Percentiles rank a stretch among this genome's conserved stretches.
Conservation (phyloP, 2,329 filamentous ascomycete genomes). For the Alternaria sp. region DNA sequence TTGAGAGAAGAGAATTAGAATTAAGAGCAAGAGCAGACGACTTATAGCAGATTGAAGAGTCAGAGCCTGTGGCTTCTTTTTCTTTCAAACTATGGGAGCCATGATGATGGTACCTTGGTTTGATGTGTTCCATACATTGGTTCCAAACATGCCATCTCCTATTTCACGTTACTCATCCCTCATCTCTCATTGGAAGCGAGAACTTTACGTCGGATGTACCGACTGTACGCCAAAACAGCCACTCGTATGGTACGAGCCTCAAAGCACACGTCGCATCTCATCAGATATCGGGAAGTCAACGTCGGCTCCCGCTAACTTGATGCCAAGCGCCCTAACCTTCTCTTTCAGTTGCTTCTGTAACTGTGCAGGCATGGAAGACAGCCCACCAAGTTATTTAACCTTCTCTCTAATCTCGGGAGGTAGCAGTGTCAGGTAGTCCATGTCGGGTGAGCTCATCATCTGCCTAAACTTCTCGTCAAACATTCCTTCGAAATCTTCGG, state of each 20-base stretch:
- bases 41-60: not conserved
- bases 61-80: not conserved
- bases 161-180: not conserved
- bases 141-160: not conserved
- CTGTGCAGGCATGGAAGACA: not conserved
- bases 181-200: not conserved
- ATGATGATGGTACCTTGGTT: not conserved
- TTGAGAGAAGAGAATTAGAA: not conserved
- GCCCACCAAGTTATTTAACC: not conserved
- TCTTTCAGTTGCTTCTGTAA: not conserved
- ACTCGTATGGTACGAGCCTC: not conserved
- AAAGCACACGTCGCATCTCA: not conserved
- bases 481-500: not conserved
- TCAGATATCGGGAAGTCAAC: not conserved
- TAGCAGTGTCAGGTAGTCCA: not conserved
- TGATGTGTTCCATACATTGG: not conserved
- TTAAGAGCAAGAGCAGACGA: not conserved
- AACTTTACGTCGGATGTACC: not conserved
- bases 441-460: not conserved
- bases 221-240: not conserved
- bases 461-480: not conserved
- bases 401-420: not conserved
- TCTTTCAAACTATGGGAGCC: not conserved
- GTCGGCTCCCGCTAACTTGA: not conserved
- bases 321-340: not conserved